phyloP scores from a whole-genome alignment of 2,329 filamentous ascomycete genomes.

The Nakataea oryzae region DNA sequence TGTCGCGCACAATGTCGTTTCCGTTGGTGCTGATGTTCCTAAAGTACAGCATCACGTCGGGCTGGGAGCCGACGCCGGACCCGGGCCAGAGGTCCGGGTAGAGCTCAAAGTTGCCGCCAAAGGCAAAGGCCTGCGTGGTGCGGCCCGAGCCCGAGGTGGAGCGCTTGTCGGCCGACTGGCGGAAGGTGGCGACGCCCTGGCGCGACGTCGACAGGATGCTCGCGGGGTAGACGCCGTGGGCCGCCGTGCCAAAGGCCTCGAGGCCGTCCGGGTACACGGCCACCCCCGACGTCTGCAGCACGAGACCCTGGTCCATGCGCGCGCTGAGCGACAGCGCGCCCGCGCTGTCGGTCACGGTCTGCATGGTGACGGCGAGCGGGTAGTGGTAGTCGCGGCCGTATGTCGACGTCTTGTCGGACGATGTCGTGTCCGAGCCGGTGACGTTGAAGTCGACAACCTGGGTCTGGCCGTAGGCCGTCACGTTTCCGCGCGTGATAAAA shows the following conservation, averaged over 20 bases:
- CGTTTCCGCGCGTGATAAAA: constrained; percentile 40
- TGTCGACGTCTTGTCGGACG: not conserved
- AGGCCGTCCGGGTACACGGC: constrained; percentile 47
- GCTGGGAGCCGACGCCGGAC: constrained; percentile 11
- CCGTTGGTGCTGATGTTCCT: constrained; percentile 46
- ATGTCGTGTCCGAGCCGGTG: constrained; percentile 16
- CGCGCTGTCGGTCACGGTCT: constrained; percentile 6
- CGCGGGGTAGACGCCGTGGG: constrained; percentile 9
- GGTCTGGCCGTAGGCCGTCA: constrained; percentile 20
- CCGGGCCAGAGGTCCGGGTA: constrained; percentile 6
- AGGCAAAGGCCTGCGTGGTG: constrained; percentile 45
- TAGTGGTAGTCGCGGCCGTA: constrained; percentile 40
- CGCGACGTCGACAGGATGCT: constrained; percentile 40
- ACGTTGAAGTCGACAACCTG: constrained; percentile 31
- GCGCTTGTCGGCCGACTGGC: constrained; percentile 30
- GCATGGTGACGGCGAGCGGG: constrained; percentile 47
- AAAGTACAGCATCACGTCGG: constrained; percentile 38
- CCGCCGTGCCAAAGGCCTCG: constrained; percentile 37
- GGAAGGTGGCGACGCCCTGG: constrained; percentile 47
- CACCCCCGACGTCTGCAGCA: constrained; percentile 24
- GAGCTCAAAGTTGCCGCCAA: constrained; percentile 29
- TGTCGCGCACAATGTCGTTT: constrained; percentile 37
- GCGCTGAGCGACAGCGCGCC: constrained; percentile 36
- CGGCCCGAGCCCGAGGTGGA: constrained; percentile 39
- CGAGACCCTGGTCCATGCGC: constrained; percentile 28